Conservation (phyloP, 768 basidiomycete species). For the Chlorophyllum brunneum region DNA sequence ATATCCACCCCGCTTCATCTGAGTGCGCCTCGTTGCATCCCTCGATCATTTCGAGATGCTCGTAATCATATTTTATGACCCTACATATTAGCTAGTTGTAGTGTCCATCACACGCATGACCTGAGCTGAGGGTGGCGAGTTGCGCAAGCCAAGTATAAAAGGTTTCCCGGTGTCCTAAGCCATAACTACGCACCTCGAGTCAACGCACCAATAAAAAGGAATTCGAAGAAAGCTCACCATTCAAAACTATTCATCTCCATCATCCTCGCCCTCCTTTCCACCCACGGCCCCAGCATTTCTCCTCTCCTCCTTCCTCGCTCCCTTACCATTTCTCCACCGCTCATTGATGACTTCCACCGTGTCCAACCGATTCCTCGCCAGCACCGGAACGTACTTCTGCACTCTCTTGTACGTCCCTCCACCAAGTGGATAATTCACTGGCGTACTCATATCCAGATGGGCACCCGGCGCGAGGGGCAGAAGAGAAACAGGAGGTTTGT, state of each 20-base stretch:
- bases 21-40: too few relatives aligned
- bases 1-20: too few relatives aligned
- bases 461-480: slow-evolving; percentile 27
- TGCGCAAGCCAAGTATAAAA: too few relatives aligned
- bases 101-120: too few relatives aligned
- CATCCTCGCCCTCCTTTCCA: slow-evolving; percentile 21
- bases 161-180: too few relatives aligned
- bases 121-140: too few relatives aligned
- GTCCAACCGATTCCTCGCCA: slow-evolving; percentile 65
- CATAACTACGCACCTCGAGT: too few relatives aligned
- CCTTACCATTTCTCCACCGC: slow-evolving; percentile 72
- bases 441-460: slow-evolving; percentile 15
- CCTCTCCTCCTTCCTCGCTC: slow-evolving; percentile 39
- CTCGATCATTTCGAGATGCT: too few relatives aligned
- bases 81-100: too few relatives aligned
- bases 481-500: slow-evolving; percentile 35
- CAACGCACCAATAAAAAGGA: too few relatives aligned
- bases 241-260: slow-evolving; percentile 12
- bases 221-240: neutral
- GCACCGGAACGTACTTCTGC: slow-evolving; percentile 62
- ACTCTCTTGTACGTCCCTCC: slow-evolving; percentile 63
- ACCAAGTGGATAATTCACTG: slow-evolving; percentile 56
- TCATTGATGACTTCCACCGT: slow-evolving; percentile 72
- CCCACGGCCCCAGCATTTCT: slow-evolving; percentile 15
- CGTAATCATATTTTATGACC: too few relatives aligned